Evolutionary conservation across 495 filamentous ascomycete genomes (phyloP), one percentile per base, ranked within the genome.

Genomic region (Xylaria longipes): DNA sequence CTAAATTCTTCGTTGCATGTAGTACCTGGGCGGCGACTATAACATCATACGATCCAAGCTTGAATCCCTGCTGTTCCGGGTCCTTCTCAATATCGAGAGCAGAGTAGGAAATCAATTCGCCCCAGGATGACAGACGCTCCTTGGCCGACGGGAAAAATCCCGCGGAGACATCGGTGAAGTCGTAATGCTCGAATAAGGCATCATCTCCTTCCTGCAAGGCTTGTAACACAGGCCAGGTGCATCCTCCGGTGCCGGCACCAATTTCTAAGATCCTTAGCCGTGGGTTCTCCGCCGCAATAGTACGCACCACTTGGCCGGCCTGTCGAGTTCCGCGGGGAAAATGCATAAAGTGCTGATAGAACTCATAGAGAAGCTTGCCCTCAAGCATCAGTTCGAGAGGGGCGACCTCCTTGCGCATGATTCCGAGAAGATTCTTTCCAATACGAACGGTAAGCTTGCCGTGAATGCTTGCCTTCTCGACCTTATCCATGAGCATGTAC

Each of bases 81-180:
- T 82, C 83, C 2, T 75, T 77, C 15, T 80, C 76, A 57, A 87
- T 81, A 39, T 75, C 72, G 3, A 88, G 73, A 0, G 72, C 71
- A 45, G 84, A 81, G 67, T 74, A 79, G 0, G 27, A 37, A 22
- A 81, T 69, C 27, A 37, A n/a, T 1, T 65, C 43, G 17, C 37
- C 70, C 74, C 78, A 67, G 1, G 63, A 1, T 6, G 61, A 5
- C 9, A 62, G 48, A 33, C 41, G n/a, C 0, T 43, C 31, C 4
- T 72, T 54, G 0, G 77, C 78, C 31, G 76, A 74, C 56, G 82
- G 80, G 61, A 88, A 86, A 68, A 86, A 88, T 0, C 78, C 80
- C 0, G 81, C 66, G 0, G 85, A 86, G 6, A 88, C 80, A 65
- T 89, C 87, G 0, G 86, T 87, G 67, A 86, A 88, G 9, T 70